Conservation (phyloP, 2,329 filamentous ascomycete species). For the Penicillium concentricum region DNA sequence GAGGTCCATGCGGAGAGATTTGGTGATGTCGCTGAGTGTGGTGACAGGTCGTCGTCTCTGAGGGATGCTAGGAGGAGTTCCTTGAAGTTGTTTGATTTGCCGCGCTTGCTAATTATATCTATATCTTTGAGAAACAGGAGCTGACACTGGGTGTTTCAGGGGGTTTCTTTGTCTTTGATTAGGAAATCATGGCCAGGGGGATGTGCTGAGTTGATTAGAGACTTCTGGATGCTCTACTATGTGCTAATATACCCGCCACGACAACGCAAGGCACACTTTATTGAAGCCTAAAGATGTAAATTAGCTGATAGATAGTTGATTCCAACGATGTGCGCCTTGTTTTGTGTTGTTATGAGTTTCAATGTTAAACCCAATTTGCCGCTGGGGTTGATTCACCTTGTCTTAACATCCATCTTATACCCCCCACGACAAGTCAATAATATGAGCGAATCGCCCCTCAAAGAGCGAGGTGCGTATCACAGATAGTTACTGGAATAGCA, state of each 20-base stretch:
- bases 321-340: not conserved
- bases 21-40: no score
- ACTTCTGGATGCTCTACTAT: not conserved
- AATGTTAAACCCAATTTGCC: not conserved
- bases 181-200: no score
- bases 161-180: not conserved
- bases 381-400: not conserved
- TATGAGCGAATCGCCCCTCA: not conserved
- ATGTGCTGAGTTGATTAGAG: not conserved
- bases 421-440: not conserved
- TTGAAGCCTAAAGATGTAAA: not conserved
- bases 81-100: no score
- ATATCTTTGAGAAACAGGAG: no score
- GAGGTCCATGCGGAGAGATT: no score
- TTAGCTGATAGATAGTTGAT: not conserved
- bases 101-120: no score
- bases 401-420: not conserved
- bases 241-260: not conserved
- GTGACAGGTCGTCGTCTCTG: no score
- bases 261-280: not conserved
- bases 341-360: not conserved
- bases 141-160: constrained; percentile 17
- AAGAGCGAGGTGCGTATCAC: not conserved
- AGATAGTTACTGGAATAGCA: not conserved
- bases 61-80: no score